Evolutionary conservation across 345 rosid species (phyloP).

Genomic region (Litchi chinensis): DNA sequence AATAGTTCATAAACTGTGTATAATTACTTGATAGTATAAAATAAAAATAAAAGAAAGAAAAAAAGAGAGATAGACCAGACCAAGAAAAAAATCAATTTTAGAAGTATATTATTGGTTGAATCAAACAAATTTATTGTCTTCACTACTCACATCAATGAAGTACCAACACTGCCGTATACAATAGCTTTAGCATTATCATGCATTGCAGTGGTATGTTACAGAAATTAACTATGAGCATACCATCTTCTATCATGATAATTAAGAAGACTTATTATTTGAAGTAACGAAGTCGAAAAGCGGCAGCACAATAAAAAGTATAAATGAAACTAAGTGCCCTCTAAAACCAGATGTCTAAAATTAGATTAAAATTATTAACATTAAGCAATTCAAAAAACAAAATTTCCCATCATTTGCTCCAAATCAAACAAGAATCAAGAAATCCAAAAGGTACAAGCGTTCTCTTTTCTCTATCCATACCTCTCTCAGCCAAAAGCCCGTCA

Average conservation of each 20-base stretch:
- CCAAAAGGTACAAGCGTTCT: not conserved
- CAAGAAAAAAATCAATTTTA: too few relatives aligned
- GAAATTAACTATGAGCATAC: not conserved
- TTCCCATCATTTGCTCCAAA: not conserved
- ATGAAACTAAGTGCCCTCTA: not conserved
- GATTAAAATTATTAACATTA: not conserved
- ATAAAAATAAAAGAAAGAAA: too few relatives aligned
- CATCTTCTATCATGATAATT: not conserved
- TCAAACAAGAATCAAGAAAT: not conserved
- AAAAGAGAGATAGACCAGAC: too few relatives aligned
- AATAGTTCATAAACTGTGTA: not conserved
- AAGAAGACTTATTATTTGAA: not conserved
- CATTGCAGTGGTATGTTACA: not conserved
- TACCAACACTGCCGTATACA: not conserved
- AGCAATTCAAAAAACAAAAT: not conserved
- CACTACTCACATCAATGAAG: not conserved
- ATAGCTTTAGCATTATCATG: not conserved
- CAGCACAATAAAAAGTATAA: not conserved
- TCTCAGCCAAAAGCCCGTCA: slow-evolving; percentile 76
- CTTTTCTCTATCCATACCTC: slow-evolving; percentile 48
- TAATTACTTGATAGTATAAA: not conserved
- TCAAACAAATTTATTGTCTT: too few relatives aligned
- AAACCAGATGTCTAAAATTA: not conserved
- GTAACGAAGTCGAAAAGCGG: not conserved
- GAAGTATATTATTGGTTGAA: too few relatives aligned